Evolutionary conservation across 73 alveolate species (phyloP).

Genomic region (Stentor coeruleus): DNA sequence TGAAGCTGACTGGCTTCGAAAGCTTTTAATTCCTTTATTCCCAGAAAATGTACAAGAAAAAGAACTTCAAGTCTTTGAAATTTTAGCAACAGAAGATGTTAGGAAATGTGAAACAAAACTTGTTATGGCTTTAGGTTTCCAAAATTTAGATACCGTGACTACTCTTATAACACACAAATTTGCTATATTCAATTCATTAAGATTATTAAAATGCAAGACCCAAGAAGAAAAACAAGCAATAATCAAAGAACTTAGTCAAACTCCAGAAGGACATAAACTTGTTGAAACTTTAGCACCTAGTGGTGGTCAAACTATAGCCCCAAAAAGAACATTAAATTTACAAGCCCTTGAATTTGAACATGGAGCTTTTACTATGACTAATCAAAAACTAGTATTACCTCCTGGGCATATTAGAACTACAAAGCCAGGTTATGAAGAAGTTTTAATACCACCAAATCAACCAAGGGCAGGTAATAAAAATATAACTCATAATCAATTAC

Average conservation of each 20-base stretch:
- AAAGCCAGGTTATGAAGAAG: conserved; percentile 93
- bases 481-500: background rate
- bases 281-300: conserved; percentile 27
- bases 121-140: conserved; percentile 39
- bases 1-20: conserved; percentile 41
- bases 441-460: conserved; percentile 79
- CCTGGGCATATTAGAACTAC: conserved; percentile 66
- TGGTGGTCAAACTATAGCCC: conserved; percentile 15
- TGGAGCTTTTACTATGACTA: conserved; percentile 78
- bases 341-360: conserved; percentile 60
- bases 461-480: conserved; percentile 41
- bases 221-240: conserved; percentile 43
- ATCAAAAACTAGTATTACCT: conserved; percentile 77
- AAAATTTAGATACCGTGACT: conserved; percentile 40
- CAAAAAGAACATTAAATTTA: conserved; percentile 70
- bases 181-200: conserved; percentile 49
- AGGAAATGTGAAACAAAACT: conserved; percentile 57
- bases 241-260: conserved; percentile 34
- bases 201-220: conserved; percentile 41
- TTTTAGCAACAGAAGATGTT: conserved; percentile 36
- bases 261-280: conserved; percentile 52
- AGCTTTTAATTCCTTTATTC: conserved; percentile 44
- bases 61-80: conserved; percentile 51
- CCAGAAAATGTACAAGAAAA: conserved; percentile 41
- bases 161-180: conserved; percentile 41